Percentiles rank a stretch among this genome's conserved stretches.
Conservation (phyloP, 176 grass and related monocot genomes). For the Cenchrus americanus region DNA sequence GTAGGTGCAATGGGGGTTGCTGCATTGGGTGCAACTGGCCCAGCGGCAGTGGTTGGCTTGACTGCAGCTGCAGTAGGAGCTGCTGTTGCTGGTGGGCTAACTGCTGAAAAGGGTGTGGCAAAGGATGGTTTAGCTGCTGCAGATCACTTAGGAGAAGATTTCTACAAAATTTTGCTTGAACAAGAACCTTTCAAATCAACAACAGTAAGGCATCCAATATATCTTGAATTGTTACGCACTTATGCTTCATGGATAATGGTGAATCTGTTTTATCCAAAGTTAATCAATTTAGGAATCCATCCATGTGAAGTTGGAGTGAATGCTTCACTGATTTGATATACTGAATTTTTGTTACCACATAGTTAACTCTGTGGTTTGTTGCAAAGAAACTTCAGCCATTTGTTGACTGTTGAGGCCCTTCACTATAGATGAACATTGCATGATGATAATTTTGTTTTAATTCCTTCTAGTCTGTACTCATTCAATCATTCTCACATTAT, state of each 20-base stretch:
- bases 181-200: constrained; percentile 89
- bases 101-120: constrained; percentile 57
- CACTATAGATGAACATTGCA: constrained; percentile 18
- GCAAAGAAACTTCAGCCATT: constrained; percentile 7
- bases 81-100: constrained; percentile 58
- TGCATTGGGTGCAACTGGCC: constrained; percentile 53
- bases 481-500: constrained; percentile 4
- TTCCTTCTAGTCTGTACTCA: constrained; percentile 25
- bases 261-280: background rate
- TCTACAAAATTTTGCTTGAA: constrained; percentile 66
- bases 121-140: constrained; percentile 67
- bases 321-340: background rate
- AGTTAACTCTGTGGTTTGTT: background rate
- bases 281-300: background rate
- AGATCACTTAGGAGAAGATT: constrained; percentile 66
- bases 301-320: background rate
- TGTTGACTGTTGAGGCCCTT: background rate
- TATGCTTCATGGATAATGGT: background rate
- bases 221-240: background rate
- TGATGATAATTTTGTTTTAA: constrained; percentile 3
- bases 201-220: constrained; percentile 50
- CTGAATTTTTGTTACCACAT: background rate
- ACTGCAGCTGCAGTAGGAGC: constrained; percentile 61
- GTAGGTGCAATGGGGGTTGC: constrained; percentile 55
- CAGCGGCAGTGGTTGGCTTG: constrained; percentile 59